These are phyloP conservation scores for Fusarium continuum DNA, from an alignment of 2,329 filamentous ascomycete species.

Conservation along the genomic window DNA sequence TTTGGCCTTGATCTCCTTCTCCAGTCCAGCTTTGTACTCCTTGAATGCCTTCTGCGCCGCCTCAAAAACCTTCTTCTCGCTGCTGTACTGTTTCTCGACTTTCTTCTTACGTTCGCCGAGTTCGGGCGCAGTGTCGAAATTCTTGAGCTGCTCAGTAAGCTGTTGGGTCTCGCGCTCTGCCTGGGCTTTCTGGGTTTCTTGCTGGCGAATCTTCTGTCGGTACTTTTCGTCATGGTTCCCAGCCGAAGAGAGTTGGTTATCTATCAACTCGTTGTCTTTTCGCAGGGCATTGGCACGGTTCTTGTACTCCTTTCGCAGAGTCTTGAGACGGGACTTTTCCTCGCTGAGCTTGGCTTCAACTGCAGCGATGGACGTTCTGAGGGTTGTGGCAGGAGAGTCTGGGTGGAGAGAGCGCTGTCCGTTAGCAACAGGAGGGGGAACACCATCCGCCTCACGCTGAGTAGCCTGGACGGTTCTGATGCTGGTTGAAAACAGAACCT, in stretches of 20 bases:
- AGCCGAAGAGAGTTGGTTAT: conserved; percentile 71
- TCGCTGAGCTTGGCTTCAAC: conserved; percentile 76
- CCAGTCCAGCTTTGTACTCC: conserved; percentile 67
- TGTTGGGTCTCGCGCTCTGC: conserved; percentile 65
- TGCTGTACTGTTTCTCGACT: conserved; percentile 61
- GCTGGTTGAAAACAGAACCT: conserved; percentile 75
- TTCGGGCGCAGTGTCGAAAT: conserved; percentile 70
- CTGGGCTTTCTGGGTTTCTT: conserved; percentile 76
- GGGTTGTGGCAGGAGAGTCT: conserved; percentile 78
- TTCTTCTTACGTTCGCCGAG: conserved; percentile 66
- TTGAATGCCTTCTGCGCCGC: conserved; percentile 63
- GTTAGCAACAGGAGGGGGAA: conserved; percentile 48
- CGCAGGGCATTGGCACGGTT: conserved; percentile 71
- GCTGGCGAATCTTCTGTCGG: conserved; percentile 78
- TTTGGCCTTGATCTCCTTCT: conserved; percentile 69
- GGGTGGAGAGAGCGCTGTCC: conserved; percentile 72
- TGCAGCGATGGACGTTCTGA: conserved; percentile 78
- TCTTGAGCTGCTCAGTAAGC: conserved; percentile 67
- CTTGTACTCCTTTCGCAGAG: conserved; percentile 78
- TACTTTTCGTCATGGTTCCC: conserved; percentile 80
- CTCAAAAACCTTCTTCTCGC: conserved; percentile 69
- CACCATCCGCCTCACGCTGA: conserved; percentile 46
- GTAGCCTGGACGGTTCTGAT: conserved; percentile 70
- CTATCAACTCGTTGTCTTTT: conserved; percentile 77
- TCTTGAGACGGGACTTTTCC: conserved; percentile 74